phyloP scores from a whole-genome alignment of 2,329 filamentous ascomycete species.

The Scopulariopsis brevicaulis region DNA sequence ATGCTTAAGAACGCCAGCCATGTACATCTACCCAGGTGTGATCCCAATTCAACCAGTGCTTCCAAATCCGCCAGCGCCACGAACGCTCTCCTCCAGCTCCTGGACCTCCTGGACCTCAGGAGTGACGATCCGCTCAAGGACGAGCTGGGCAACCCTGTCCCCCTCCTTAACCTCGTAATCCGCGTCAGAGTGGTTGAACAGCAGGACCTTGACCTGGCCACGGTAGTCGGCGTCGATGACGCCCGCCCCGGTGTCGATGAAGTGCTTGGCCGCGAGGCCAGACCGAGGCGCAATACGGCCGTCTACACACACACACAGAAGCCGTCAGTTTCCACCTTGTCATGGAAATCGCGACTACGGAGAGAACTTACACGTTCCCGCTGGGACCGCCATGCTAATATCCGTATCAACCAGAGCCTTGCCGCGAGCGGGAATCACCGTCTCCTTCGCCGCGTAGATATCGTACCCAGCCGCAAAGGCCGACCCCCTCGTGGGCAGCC shows the following conservation, averaged over 20 bases:
- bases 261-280: constrained; percentile 86
- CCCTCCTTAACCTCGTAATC: constrained; percentile 77
- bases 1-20: not conserved
- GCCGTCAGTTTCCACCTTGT: not conserved
- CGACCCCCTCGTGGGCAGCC: constrained; percentile 77
- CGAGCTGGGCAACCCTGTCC: constrained; percentile 85
- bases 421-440: constrained; percentile 67
- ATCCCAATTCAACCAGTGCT: constrained; percentile 52
- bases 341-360: not conserved
- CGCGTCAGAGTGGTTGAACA: constrained; percentile 81
- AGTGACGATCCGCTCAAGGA: constrained; percentile 89
- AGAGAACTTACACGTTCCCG: constrained; percentile 68
- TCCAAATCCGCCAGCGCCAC: constrained; percentile 84
- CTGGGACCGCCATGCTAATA: constrained; percentile 81
- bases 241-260: constrained; percentile 90
- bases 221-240: constrained; percentile 98
- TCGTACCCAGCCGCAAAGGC: constrained; percentile 91
- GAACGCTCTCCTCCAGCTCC: constrained; percentile 78
- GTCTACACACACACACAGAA: constrained; percentile 38
- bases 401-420: constrained; percentile 85
- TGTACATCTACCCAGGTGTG: not conserved
- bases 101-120: constrained; percentile 85
- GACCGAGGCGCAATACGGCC: constrained; percentile 83
- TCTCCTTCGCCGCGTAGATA: constrained; percentile 68
- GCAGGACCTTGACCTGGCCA: constrained; percentile 82